Conservation (phyloP, 2,329 filamentous ascomycete genomes). For the Chaetomiaceae sp. region DNA sequence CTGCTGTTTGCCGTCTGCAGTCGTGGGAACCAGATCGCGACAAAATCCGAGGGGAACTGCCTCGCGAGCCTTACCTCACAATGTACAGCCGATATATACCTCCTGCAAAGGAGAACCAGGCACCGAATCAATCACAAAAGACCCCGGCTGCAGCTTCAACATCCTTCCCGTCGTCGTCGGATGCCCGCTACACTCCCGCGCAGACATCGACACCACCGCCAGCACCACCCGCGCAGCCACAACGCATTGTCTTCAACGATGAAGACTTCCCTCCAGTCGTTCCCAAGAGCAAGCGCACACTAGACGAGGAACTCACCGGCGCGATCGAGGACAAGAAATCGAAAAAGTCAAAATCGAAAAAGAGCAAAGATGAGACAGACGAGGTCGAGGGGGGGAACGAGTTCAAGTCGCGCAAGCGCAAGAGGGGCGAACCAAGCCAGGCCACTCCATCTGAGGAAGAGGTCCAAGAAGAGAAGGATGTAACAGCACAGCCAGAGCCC, state of each 20-base stretch:
- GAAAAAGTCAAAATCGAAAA: constrained; percentile 14
- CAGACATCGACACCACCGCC: background rate
- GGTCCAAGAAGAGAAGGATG: background rate
- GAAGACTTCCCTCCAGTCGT: constrained; percentile 7
- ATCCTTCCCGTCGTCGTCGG: background rate
- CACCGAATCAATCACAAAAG: background rate
- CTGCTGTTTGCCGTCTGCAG: too few species aligned
- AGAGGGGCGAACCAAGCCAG: background rate
- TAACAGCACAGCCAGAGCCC: background rate
- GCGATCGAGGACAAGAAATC: constrained; percentile 7
- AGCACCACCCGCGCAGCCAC: constrained; percentile 7
- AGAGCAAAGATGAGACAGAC: constrained; percentile 1
- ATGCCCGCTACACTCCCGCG: constrained; percentile 8
- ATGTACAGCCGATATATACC: constrained; percentile 27
- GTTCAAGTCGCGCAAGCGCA: constrained; percentile 10
- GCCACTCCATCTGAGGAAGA: background rate
- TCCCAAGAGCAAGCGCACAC: background rate
- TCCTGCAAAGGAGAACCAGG: constrained; percentile 15
- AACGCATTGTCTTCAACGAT: constrained; percentile 19
- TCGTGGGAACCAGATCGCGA: background rate
- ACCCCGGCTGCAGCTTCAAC: background rate
- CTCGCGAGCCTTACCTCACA: background rate
- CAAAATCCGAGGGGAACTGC: background rate
- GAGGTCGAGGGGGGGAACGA: background rate
- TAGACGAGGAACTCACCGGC: constrained; percentile 3